Base-by-base conservation (phyloP, 2,329 filamentous ascomycete genomes). In the Ramularia endophylla region DNA sequence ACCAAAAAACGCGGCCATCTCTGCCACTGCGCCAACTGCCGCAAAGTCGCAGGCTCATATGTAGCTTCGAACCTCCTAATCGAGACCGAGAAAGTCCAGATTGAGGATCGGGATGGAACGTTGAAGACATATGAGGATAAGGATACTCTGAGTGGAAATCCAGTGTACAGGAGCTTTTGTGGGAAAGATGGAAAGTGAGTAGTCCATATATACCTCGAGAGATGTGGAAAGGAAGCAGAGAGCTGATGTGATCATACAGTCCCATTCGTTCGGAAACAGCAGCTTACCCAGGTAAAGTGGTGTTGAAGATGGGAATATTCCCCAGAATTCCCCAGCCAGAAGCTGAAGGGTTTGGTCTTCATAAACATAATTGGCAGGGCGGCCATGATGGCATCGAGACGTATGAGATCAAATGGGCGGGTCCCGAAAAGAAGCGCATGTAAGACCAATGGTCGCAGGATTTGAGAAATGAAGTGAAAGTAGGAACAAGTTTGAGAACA, bases 11-110 rank as follows among this genome's bases (percentile, higher is more conserved):
- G 68, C 20, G 71, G 71, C 2, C 67, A 71, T 48, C 55, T 74
- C 6, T 75, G 72, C 55, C 69, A 74, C 47, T 75, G 73, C 55
- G 56, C 61, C 25, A 76, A 74, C 46, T 75, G 72, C 56, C 66
- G 70, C 30, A 74, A 74, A 53, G 63, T 68, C 1, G 62, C 70
- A 2, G 71, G 72, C 34, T 66, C 64, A 4, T 66, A 64, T 39
- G 62, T 66, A 2, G 51, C 66, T 0, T 49, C 57, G 15, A 69
- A 70, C 44, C 48, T 71, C 11, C 54, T 61, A 5, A 68, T 71
- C 16, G 63, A 68, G 39, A 59, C 61, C 30, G 62, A 66, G 18
- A 71, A 73, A 38, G 68, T 75, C 20, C 58, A 60, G 3, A 65
- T 73, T 27, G 55, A 65, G 7, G 70, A 72, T 44, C 58, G 63